These are phyloP conservation scores for Aureobasidium sp. DNA, from an alignment of 2,329 filamentous ascomycete species.

Conservation along the genomic window DNA sequence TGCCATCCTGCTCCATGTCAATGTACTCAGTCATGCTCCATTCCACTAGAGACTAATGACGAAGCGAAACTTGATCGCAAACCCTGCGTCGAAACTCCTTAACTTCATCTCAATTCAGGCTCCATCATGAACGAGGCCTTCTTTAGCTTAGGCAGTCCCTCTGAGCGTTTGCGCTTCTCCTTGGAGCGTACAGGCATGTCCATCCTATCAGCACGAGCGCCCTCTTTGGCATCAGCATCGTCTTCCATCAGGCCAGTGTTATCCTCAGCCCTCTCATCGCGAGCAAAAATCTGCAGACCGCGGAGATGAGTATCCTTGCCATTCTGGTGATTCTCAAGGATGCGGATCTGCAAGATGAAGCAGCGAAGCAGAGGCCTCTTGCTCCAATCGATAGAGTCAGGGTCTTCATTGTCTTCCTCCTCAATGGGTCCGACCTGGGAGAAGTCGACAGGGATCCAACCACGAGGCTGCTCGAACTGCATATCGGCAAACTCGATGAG, in stretches of 20 bases:
- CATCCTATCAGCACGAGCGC: neutral
- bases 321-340: constrained; percentile 97
- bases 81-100: neutral
- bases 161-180: constrained; percentile 17
- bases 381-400: constrained; percentile 38
- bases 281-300: constrained; percentile 76
- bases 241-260: constrained; percentile 5
- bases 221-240: constrained; percentile 15
- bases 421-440: constrained; percentile 49
- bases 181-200: constrained; percentile 16
- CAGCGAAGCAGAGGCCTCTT: constrained; percentile 69
- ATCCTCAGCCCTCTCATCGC: constrained; percentile 30
- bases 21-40: neutral
- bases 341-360: constrained; percentile 82
- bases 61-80: neutral
- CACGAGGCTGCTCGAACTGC: constrained; percentile 68
- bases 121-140: constrained; percentile 31
- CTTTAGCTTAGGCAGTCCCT: constrained; percentile 25
- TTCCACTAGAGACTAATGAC: neutral
- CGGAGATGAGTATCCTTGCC: constrained; percentile 98
- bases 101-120: constrained; percentile 29
- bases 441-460: constrained; percentile 83
- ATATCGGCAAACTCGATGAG: constrained; percentile 81
- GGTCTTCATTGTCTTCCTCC: constrained; percentile 24
- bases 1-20: neutral